phyloP scores from a whole-genome alignment of 2,329 filamentous ascomycete species.

The Celoporthe dispersa region DNA sequence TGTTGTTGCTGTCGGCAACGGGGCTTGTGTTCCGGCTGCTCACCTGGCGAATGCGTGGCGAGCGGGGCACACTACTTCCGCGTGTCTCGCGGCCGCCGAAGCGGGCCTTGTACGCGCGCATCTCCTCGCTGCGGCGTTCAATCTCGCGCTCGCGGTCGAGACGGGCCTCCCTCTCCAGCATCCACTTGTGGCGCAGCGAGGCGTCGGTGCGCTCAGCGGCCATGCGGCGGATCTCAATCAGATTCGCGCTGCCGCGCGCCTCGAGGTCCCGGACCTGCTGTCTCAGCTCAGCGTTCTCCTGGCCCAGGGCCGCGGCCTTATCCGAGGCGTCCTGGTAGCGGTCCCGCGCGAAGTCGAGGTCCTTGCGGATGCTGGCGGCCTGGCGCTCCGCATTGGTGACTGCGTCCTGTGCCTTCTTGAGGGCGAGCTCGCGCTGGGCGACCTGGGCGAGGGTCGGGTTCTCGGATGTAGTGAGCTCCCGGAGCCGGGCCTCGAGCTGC shows the following conservation, averaged over 20 bases:
- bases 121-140: conserved; percentile 52
- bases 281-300: conserved; percentile 53
- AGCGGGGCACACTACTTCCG: conserved; percentile 60
- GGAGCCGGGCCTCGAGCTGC: conserved; percentile 43
- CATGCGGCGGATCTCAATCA: conserved; percentile 52
- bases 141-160: conserved; percentile 59
- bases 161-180: conserved; percentile 47
- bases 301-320: conserved; percentile 47
- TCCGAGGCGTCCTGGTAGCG: conserved; percentile 64
- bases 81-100: conserved; percentile 58
- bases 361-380: conserved; percentile 43
- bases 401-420: conserved; percentile 46
- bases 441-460: conserved; percentile 46
- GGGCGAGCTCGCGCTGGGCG: conserved; percentile 46
- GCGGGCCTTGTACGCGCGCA: conserved; percentile 49
- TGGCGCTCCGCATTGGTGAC: conserved; percentile 47
- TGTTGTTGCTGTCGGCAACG: conserved; percentile 15
- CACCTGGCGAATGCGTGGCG: conserved; percentile 50
- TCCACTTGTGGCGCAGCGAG: conserved; percentile 43
- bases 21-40: conserved; percentile 33
- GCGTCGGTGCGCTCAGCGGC: conserved; percentile 45
- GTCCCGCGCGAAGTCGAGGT: conserved; percentile 60
- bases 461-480: conserved; percentile 43
- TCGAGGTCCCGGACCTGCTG: conserved; percentile 46
- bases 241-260: conserved; percentile 49